These are phyloP conservation scores for Encephalitozoon cuniculi DNA, from an alignment of 371 early-diverging fungal genomes.

Conservation along the genomic window DNA sequence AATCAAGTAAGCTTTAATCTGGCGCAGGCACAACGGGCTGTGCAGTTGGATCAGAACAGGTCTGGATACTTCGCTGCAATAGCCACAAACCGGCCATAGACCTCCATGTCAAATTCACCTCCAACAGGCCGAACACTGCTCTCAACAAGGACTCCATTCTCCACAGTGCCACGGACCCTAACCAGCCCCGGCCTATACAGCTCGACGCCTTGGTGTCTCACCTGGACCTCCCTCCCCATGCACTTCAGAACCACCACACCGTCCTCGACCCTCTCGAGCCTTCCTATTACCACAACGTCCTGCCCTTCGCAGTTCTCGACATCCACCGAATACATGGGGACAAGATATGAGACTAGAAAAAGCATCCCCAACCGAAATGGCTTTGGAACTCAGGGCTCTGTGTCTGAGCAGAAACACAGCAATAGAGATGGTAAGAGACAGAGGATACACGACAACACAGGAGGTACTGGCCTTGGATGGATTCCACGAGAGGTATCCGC, in stretches of 20 bases:
- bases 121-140: slow-evolving; percentile 4
- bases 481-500: slow-evolving; percentile 33
- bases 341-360: background rate
- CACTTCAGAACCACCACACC: slow-evolving; percentile 27
- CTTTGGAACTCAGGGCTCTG: slow-evolving; percentile 40
- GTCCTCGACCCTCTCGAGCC: slow-evolving; percentile 32
- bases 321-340: slow-evolving; percentile 16
- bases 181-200: slow-evolving; percentile 38
- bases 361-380: slow-evolving; percentile 5
- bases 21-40: background rate
- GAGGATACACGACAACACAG: slow-evolving; percentile 51
- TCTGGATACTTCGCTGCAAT: slow-evolving; percentile 21
- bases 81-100: slow-evolving; percentile 17
- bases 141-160: slow-evolving; percentile 40
- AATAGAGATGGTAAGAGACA: slow-evolving; percentile 54
- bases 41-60: slow-evolving; percentile 25
- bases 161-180: slow-evolving; percentile 29
- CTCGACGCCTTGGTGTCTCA: slow-evolving; percentile 33
- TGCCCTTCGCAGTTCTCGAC: slow-evolving; percentile 16
- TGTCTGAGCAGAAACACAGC: slow-evolving; percentile 57
- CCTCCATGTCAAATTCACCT: slow-evolving; percentile 41
- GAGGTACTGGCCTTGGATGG: slow-evolving; percentile 5
- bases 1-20: background rate
- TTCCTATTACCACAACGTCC: slow-evolving; percentile 20
- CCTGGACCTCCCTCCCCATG: slow-evolving; percentile 24